Base-by-base conservation (phyloP, 306 rosid species). In the Psophocarpus tetragonolobus region DNA sequence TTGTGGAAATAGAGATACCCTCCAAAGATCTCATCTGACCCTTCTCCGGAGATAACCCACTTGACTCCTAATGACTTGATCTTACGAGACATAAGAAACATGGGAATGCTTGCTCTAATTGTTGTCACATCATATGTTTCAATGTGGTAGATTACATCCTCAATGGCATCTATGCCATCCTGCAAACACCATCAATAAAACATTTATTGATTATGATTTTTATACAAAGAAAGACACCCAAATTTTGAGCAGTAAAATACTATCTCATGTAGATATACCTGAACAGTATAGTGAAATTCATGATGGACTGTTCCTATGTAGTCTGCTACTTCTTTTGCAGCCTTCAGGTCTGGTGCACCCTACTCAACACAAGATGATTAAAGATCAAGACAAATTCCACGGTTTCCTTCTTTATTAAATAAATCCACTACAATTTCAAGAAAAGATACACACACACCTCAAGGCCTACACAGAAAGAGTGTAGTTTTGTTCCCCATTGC, bases 91-190 rank as follows among this genome's bases (percentile, higher is more conserved):
- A 93, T 89, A 0, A 93, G 90, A 75, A 91, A 93, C 98, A 93
- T 93, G 20, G 98, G 98, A 6, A 90, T 93, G 82, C 95, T 89
- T 2, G 98, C 93, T 58, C 98, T 85, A 7, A 93, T 85, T 3
- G 98, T 89, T 0, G 98, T 91, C 4, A 93, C 98, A 78, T 93
- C 98, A 51, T 93, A 91, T 11, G 98, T 89, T 63, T 93, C 97
- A 13, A 89, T 24, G 72, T 93, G 97, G 78, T 89, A 91, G 60
- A 93, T 93, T 32, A 93, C 97, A 1, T 93, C 98, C 68, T 93
- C 98, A 57, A 93, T 85, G 4, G 98, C 95, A 87, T 93, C 98
- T 35, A 93, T 87, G 2, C 97, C 97, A 78, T 93, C 98, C 95
- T 91, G 80, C 53, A 76, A 35, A 51, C 32, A 4, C 62, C 77